phyloP scores from a whole-genome alignment of 2,329 filamentous ascomycete genomes.

The Pseudonectria buxi region DNA sequence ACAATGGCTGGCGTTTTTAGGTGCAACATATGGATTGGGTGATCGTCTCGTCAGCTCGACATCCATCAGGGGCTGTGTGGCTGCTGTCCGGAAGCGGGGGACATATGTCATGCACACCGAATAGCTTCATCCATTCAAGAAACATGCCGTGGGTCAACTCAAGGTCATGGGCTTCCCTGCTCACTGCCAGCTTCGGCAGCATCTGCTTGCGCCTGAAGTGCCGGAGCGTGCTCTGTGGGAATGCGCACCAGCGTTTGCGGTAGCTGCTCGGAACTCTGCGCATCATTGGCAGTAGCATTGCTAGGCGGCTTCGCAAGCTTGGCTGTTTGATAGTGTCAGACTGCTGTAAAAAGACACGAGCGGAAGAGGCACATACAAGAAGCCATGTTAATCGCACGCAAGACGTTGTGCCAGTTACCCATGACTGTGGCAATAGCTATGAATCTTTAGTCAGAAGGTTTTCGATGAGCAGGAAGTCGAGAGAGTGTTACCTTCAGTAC shows the following conservation, averaged over 20 bases:
- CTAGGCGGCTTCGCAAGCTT: constrained; percentile 60
- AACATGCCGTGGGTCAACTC: background rate
- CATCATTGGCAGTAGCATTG: constrained; percentile 26
- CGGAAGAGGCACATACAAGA: constrained; percentile 51
- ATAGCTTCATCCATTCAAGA: background rate
- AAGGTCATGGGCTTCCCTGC: constrained; percentile 28
- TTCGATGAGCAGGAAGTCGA: background rate
- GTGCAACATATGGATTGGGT: too few relatives aligned
- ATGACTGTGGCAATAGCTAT: constrained; percentile 76
- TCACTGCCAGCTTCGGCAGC: constrained; percentile 38
- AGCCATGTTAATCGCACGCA: constrained; percentile 80
- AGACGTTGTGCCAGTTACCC: constrained; percentile 81
- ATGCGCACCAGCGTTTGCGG: constrained; percentile 81
- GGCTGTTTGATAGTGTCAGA: constrained; percentile 36
- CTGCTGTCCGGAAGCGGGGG: too few relatives aligned
- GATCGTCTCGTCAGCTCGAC: too few relatives aligned
- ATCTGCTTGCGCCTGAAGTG: constrained; percentile 55
- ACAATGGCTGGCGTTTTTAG: too few relatives aligned
- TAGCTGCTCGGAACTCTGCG: constrained; percentile 44
- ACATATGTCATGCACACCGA: too few relatives aligned
- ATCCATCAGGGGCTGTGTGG: too few relatives aligned
- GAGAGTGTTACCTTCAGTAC: constrained; percentile 62
- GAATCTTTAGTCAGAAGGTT: constrained; percentile 14
- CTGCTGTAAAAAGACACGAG: background rate
- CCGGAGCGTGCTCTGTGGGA: constrained; percentile 68